Evolutionary conservation across 164 flowering plant genomes (phyloP), one percentile per base, ranked within the genome.

Genomic region (Tinospora cordifolia): DNA sequence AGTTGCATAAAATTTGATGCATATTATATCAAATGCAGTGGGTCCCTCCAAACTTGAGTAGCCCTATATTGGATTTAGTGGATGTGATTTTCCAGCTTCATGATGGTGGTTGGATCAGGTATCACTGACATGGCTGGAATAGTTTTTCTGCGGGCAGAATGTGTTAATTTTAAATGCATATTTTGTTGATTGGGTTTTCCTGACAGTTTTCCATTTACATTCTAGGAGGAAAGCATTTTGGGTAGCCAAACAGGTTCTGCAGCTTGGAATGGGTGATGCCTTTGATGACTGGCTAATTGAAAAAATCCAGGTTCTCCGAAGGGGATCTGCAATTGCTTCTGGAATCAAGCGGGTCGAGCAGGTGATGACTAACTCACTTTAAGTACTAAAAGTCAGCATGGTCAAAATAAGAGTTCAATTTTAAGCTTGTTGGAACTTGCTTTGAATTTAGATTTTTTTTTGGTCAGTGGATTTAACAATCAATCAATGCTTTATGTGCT

Each of bases 51-150:
- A 92, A 86, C 81, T 73, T 95, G 76, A 89, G 89, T 75, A 77
- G 77, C 9, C 99, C 98, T 10, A 79, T 95, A 74, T 81, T 95
- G 69, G 92, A 95, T 84, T 75, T 95, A 83, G 96, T 95, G 71
- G 98, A 95, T 84, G 94, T 88, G 67, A 74, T 95, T 75, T 86
- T 95, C 82, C 99, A 92, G 82, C 90, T 95, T 66, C 92, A 91
- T 63, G 99, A 95, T 81, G 96, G 97, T 76, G 98, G 98, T 67
- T 95, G 99, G 99, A 88, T 95, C 83, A 92, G 99, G 99, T 95
- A 84, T 68, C 17, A 44, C 66, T 63, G 41, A 59, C 13, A 60
- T 25, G 8, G 19, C 47, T 47, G 60, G 60, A 54, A 9, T 0
- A 54, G n/a, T 25, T 54, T 24, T 54, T 54, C 60, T n/a, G n/a